Evolutionary conservation across 208 protist species (phyloP).

Genomic region (Angomonas deanei): DNA sequence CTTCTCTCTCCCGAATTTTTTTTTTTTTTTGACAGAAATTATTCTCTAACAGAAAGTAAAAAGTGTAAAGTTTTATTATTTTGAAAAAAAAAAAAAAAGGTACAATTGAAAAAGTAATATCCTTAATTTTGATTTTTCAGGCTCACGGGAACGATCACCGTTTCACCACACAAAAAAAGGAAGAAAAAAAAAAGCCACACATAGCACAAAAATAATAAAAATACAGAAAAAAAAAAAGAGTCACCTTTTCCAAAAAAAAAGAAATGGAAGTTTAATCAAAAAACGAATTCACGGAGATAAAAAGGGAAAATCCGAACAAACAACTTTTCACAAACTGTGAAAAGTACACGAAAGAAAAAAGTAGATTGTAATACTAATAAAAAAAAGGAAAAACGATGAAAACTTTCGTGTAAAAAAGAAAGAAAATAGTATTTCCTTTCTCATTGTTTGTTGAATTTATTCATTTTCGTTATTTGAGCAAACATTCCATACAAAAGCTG

Average conservation of each 20-base stretch:
- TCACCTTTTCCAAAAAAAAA: neutral
- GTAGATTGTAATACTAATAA: slow-evolving; percentile 4
- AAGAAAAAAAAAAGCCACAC: slow-evolving; percentile 4
- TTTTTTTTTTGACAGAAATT: slow-evolving; percentile 1
- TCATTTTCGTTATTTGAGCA: slow-evolving; percentile 5
- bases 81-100: slow-evolving; percentile 1
- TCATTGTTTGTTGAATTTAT: slow-evolving; percentile 6
- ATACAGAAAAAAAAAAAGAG: slow-evolving; percentile 1
- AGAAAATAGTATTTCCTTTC: neutral
- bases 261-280: slow-evolving; percentile 9
- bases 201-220: slow-evolving; percentile 2
- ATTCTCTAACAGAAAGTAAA: neutral
- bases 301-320: neutral
- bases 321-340: too few species aligned
- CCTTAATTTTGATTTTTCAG: too few species aligned
- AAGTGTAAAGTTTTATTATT: neutral
- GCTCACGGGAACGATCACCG: too few species aligned
- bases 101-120: too few species aligned
- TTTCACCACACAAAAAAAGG: neutral
- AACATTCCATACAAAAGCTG: neutral
- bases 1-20: too few species aligned
- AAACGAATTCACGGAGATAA: neutral
- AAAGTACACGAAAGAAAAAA: slow-evolving; percentile 5
- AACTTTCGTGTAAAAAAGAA: neutral
- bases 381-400: slow-evolving; percentile 3